A percentile compares a stretch with the other conserved stretches of the same genome.
Evolutionary conservation across 2,329 filamentous ascomycete species (phyloP).

Genomic region (Penicillium sp.): DNA sequence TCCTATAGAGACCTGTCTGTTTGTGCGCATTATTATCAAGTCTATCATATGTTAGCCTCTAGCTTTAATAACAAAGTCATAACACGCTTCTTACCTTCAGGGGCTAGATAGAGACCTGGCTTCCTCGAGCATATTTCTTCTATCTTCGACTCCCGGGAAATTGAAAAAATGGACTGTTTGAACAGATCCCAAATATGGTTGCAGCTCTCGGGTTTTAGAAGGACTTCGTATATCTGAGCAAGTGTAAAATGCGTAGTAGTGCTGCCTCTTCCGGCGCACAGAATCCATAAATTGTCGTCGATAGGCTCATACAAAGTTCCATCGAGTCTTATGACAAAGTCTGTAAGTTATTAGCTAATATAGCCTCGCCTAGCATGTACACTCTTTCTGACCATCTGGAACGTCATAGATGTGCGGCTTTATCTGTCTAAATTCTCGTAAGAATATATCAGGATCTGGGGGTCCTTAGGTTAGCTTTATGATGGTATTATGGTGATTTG

Average conservation of each 20-base stretch:
- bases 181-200: not conserved
- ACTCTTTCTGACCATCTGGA: not conserved
- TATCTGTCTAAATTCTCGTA: not conserved
- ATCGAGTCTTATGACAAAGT: not conserved
- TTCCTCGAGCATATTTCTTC: not conserved
- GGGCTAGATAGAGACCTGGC: no score
- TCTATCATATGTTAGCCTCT: no score
- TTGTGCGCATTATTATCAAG: no score
- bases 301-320: not conserved
- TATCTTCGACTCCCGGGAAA: not conserved
- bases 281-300: not conserved
- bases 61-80: no score
- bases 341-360: not conserved
- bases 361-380: not conserved
- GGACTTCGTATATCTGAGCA: not conserved
- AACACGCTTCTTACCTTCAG: no score
- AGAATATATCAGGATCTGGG: not conserved
- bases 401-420: not conserved
- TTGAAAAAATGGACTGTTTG: not conserved
- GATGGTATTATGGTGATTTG: not conserved
- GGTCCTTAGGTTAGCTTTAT: not conserved
- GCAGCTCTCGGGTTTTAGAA: not conserved
- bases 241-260: not conserved
- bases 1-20: no score
- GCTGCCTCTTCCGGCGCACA: not conserved